A percentile compares a stretch with the other conserved stretches of the same genome.
Evolutionary conservation across 2,329 filamentous ascomycete genomes (phyloP).

Genomic region (Aureobasidium sp.): DNA sequence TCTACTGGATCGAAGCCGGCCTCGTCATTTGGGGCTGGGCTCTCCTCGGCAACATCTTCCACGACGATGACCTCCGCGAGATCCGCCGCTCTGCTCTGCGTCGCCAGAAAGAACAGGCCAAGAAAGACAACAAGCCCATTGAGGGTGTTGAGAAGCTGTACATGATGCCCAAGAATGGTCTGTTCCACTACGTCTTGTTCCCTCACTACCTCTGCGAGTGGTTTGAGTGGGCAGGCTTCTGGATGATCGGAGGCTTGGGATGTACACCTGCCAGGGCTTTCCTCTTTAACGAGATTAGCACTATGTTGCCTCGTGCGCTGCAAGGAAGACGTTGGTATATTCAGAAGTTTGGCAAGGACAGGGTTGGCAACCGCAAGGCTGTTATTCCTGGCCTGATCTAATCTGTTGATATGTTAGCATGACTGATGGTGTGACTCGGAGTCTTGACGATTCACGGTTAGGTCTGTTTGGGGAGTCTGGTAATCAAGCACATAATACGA

Average conservation of each 20-base stretch:
- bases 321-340: constrained; percentile 80
- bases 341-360: constrained; percentile 77
- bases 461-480: not conserved
- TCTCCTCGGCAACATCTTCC: constrained; percentile 72
- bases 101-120: constrained; percentile 44
- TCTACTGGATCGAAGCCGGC: constrained; percentile 49
- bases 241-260: constrained; percentile 57
- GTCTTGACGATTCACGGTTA: not conserved
- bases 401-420: not conserved
- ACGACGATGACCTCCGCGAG: constrained; percentile 83
- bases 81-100: constrained; percentile 64
- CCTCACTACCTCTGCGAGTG: constrained; percentile 97
- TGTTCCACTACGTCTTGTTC: constrained; percentile 77
- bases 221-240: constrained; percentile 91
- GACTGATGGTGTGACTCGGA: not conserved
- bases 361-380: constrained; percentile 65
- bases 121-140: constrained; percentile 36
- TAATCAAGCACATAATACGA: not conserved
- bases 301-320: constrained; percentile 82
- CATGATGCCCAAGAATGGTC: constrained; percentile 70
- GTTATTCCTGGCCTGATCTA: constrained; percentile 54
- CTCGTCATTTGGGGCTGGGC: constrained; percentile 68
- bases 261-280: constrained; percentile 74
- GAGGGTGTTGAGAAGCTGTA: constrained; percentile 70
- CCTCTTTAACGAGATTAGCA: constrained; percentile 75